phyloP scores from a whole-genome alignment of 2,329 filamentous ascomycete genomes.

The Colletotrichum sp. region DNA sequence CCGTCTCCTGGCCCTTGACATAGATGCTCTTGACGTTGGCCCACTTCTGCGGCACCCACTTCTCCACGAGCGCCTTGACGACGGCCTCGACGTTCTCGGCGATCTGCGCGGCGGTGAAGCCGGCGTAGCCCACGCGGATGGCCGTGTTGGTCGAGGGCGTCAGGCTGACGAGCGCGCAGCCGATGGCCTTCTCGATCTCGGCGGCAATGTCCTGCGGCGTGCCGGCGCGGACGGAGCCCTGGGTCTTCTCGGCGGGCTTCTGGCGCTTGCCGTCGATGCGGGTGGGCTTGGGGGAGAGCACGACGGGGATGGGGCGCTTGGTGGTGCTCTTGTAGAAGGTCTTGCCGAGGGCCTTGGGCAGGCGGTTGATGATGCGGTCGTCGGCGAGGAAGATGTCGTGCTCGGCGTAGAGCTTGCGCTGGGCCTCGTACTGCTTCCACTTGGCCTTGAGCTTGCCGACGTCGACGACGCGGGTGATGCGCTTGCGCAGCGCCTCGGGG shows the following conservation, averaged over 20 bases:
- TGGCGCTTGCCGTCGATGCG: slow-evolving; percentile 65
- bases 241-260: slow-evolving; percentile 58
- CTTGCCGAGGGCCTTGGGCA: slow-evolving; percentile 76
- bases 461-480: slow-evolving; percentile 80
- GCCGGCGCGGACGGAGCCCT: slow-evolving; percentile 50
- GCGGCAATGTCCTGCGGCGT: slow-evolving; percentile 71
- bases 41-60: slow-evolving; percentile 87
- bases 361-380: slow-evolving; percentile 76
- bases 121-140: slow-evolving; percentile 78
- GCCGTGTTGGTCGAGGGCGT: slow-evolving; percentile 80
- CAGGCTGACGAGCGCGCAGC: slow-evolving; percentile 80
- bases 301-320: slow-evolving; percentile 88
- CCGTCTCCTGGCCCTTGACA: slow-evolving; percentile 89
- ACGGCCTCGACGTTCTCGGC: slow-evolving; percentile 82
- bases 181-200: slow-evolving; percentile 81
- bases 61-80: slow-evolving; percentile 71
- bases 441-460: slow-evolving; percentile 80
- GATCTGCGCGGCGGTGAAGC: slow-evolving; percentile 76
- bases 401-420: slow-evolving; percentile 81
- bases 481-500: slow-evolving; percentile 67
- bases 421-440: slow-evolving; percentile 87
- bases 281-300: slow-evolving; percentile 66
- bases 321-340: slow-evolving; percentile 84
- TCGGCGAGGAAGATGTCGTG: slow-evolving; percentile 96
- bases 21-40: slow-evolving; percentile 83